Conservation (phyloP, 345 rosid genomes). For the Citrus glauca region DNA sequence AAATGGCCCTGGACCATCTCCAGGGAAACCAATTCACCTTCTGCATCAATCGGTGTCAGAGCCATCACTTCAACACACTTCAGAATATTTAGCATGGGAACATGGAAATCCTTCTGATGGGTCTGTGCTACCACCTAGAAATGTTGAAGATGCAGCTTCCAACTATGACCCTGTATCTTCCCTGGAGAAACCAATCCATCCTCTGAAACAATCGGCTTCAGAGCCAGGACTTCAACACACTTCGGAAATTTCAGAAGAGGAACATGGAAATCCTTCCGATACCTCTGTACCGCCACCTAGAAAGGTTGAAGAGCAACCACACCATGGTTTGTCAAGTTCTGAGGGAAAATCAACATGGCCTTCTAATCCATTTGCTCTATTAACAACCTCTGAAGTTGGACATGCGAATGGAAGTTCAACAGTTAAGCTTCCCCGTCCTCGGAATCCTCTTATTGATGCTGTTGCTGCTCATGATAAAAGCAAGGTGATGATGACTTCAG, state of each 20-base stretch:
- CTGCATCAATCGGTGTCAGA: neutral
- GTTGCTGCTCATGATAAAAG: constrained; percentile 95
- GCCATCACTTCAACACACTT: constrained; percentile 11
- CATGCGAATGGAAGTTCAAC: constrained; percentile 48
- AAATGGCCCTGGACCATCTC: neutral
- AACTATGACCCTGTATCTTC: neutral
- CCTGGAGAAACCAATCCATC: neutral
- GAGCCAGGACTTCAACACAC: constrained; percentile 19
- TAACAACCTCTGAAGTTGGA: constrained; percentile 46
- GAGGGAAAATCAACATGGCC: constrained; percentile 37
- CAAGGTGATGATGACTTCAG: constrained; percentile 56
- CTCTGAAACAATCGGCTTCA: neutral
- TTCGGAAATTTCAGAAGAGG: constrained; percentile 29
- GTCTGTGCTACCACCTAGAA: constrained; percentile 16
- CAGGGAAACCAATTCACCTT: neutral
- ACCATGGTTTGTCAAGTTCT: constrained; percentile 25
- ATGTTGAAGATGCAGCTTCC: constrained; percentile 26
- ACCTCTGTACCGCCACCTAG: constrained; percentile 21
- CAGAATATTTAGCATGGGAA: constrained; percentile 30
- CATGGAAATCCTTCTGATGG: constrained; percentile 21
- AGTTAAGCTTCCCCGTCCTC: constrained; percentile 69
- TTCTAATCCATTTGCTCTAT: constrained; percentile 34
- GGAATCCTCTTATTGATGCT: constrained; percentile 89
- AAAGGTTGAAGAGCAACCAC: constrained; percentile 35
- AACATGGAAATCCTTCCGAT: constrained; percentile 17